Conservation (phyloP, 345 rosid species). For the Brassica rapa region DNA sequence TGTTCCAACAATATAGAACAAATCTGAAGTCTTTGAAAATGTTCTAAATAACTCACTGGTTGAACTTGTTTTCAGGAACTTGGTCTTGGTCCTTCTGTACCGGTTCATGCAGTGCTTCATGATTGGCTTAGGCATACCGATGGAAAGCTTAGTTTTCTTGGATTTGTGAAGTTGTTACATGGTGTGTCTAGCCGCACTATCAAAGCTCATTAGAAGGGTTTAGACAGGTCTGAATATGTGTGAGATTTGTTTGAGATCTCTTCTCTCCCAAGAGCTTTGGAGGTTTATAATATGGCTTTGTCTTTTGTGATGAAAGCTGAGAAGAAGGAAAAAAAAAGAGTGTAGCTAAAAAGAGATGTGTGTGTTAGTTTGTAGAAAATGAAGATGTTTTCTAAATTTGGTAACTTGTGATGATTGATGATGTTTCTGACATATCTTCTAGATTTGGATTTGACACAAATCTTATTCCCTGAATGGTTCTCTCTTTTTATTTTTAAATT, state of each 20-base stretch:
- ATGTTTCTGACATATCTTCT: constrained; percentile 27
- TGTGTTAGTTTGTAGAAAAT: constrained; percentile 29
- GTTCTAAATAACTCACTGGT: not conserved
- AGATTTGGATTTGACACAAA: constrained; percentile 12
- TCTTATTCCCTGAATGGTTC: not conserved
- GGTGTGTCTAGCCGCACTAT: constrained; percentile 72
- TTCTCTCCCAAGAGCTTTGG: constrained; percentile 14
- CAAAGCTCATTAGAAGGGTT: constrained; percentile 53
- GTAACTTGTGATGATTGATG: constrained; percentile 38
- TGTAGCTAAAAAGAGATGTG: constrained; percentile 18
- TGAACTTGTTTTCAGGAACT: constrained; percentile 64
- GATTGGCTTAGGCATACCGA: constrained; percentile 96
- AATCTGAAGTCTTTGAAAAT: constrained; percentile 9
- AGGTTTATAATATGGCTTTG: constrained; percentile 21
- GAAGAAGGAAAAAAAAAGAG: constrained; percentile 21
- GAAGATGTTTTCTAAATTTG: constrained; percentile 5
- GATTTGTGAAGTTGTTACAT: constrained; percentile 84
- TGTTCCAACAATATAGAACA: not conserved
- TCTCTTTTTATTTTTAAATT: not conserved
- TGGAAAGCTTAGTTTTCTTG: constrained; percentile 94
- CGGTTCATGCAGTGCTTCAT: constrained; percentile 85
- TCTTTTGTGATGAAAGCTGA: constrained; percentile 35
- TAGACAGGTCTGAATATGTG: constrained; percentile 10
- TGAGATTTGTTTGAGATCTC: constrained; percentile 38
- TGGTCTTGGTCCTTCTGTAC: constrained; percentile 82